Evolutionary conservation across 2,329 filamentous ascomycete species (phyloP).

Genomic region (Ambrosiella cleistominuta): DNA sequence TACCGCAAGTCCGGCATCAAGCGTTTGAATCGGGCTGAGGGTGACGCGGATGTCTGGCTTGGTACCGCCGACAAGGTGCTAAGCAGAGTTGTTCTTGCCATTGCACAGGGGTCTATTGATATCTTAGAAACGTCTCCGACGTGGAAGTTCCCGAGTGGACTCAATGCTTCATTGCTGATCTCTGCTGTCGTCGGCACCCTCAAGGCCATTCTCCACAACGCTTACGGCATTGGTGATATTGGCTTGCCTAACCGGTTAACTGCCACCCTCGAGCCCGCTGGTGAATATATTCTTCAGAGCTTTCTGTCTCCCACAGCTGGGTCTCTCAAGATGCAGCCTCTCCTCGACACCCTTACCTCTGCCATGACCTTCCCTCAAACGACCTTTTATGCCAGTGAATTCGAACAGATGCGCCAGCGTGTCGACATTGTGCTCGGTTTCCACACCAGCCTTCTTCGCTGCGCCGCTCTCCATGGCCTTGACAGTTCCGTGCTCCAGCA

Average conservation of each 20-base stretch:
- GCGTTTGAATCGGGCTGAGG: conserved; percentile 27
- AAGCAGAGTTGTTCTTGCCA: conserved; percentile 50
- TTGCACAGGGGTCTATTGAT: conserved; percentile 61
- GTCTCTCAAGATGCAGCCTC: conserved; percentile 57
- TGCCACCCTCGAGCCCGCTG: conserved; percentile 50
- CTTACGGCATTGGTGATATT: conserved; percentile 56
- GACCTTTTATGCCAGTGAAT: conserved; percentile 42
- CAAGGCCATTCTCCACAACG: conserved; percentile 51
- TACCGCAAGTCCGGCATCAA: conserved; percentile 43
- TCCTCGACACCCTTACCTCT: conserved; percentile 45
- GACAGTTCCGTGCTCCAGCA: conserved; percentile 51
- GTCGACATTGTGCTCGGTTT: conserved; percentile 48
- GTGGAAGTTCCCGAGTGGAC: conserved; percentile 60
- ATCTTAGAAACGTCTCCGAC: conserved; percentile 70
- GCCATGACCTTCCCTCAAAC: conserved; percentile 29
- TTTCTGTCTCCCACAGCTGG: conserved; percentile 56
- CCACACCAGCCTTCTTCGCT: conserved; percentile 50
- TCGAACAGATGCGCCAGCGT: conserved; percentile 40
- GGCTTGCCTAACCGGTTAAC: conserved; percentile 30
- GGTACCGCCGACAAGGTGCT: conserved; percentile 66
- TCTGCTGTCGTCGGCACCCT: conserved; percentile 51
- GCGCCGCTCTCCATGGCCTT: conserved; percentile 45
- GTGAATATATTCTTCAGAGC: conserved; percentile 56
- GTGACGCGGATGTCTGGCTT: conserved; percentile 39
- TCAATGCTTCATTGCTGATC: conserved; percentile 53